Percentiles rank a stretch among this genome's conserved stretches.
These are phyloP conservation scores for Actinomortierella wolfii DNA, from an alignment of 371 early-diverging fungal genomes.

Conservation along the genomic window DNA sequence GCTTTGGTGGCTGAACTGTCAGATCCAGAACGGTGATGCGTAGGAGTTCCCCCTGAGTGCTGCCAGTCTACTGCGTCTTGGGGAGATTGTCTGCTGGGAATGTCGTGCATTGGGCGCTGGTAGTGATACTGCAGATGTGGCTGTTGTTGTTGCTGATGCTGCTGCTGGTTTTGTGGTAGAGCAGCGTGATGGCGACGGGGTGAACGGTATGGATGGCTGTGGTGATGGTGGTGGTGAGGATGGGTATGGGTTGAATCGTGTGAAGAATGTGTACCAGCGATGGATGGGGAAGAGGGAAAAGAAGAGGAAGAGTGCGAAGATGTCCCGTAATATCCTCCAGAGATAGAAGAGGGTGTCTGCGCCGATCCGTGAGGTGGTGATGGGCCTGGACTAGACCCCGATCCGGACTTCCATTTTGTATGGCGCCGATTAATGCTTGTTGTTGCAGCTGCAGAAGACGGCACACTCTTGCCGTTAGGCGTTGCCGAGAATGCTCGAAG, in stretches of 20 bases:
- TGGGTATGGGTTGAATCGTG: constrained; percentile 12
- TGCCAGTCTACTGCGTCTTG: too few relatives aligned
- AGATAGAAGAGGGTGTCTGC: not conserved
- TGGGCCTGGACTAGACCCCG: not conserved
- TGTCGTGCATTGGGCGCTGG: too few relatives aligned
- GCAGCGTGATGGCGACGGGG: not conserved
- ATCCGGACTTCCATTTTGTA: not conserved
- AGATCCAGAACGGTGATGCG: too few relatives aligned
- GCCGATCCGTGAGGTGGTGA: constrained; percentile 1
- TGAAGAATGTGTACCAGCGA: constrained; percentile 8
- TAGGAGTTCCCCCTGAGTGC: too few relatives aligned
- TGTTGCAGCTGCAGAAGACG: too few relatives aligned
- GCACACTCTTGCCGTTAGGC: not conserved
- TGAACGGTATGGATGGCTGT: not conserved
- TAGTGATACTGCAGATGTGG: not conserved
- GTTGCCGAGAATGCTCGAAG: constrained; percentile 1
- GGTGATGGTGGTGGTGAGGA: not conserved
- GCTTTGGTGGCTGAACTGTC: too few relatives aligned
- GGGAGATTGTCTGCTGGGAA: too few relatives aligned
- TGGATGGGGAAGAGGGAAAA: not conserved
- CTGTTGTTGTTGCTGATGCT: not conserved
- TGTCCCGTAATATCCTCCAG: not conserved
- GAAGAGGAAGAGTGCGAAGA: not conserved
- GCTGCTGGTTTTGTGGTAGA: not conserved
- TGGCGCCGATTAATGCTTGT: too few relatives aligned